Evolutionary conservation across 2,329 filamentous ascomycete species (phyloP), one percentile per base, ranked within the genome.

Genomic region (Hortaea werneckii): DNA sequence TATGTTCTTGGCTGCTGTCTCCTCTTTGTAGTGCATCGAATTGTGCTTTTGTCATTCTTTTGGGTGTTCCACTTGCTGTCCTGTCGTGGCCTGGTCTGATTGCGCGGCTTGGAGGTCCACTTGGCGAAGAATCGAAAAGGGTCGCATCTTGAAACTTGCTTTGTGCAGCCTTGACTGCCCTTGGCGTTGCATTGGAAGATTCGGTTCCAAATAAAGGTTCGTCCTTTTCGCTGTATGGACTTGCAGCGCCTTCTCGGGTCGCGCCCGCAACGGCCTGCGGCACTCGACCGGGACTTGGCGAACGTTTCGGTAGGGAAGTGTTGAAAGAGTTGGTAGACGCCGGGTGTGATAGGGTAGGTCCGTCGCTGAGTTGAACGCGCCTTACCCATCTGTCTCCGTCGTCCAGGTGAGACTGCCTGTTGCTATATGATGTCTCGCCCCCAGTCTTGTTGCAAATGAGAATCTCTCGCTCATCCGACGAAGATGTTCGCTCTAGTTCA

Each of bases 1-100:
- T 60, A 10, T 58, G 54, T 5, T 58, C 57, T 11, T 40, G 47
- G 55, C 68, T 67, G 50, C 65, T 73, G 34, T 72, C 72, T 45
- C 76, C 72, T n/a, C 79, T 81, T 58, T 86, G 82, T 59, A 92
- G 83, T 49, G 74, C 69, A 47, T 95, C 87, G 55, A 94, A 95
- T 61, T 95, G 80, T 8, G 82, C 85, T 1, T 84, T 84, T 1
- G 88, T 95, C 86, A 95, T 94, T 51, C 92, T 83, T 65, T 92
- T 92, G 0, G 54, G 50, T 7, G 48, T 50, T 39, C 53, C 54
- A 34, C 51, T 54, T 32, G 55, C 50, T 29, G 52, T 56, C 29
- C 52, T 54, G 27, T 51, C 44, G 29, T 56, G 55, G 29, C 35
- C 48, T 8, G 58, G 59, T 40, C 56, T 53, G 11, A 61, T 38